These are phyloP conservation scores for Dendrobium huoshanense DNA, from an alignment of 106 monocot species.

Conservation along the genomic window DNA sequence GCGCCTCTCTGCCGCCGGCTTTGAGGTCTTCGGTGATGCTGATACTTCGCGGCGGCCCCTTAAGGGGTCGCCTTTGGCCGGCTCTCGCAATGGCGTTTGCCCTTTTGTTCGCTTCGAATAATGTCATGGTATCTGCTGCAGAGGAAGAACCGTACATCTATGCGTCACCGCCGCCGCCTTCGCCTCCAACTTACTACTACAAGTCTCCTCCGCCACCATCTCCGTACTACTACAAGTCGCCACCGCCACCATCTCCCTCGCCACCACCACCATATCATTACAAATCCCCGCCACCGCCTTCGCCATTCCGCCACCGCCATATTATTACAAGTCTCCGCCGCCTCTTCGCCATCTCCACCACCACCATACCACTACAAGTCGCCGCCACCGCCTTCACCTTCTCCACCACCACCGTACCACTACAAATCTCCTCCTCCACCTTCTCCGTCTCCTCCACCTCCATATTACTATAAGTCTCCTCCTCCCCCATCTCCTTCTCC, in stretches of 20 bases:
- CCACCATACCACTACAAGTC: too few species aligned
- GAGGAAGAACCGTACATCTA: slow-evolving; percentile 12
- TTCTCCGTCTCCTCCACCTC: slow-evolving; percentile 14
- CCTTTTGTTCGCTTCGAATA: background rate
- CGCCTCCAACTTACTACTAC: background rate
- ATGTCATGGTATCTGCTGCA: background rate
- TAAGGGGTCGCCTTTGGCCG: slow-evolving; percentile 24
- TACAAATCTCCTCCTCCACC: slow-evolving; percentile 26
- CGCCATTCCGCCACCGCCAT: slow-evolving; percentile 21
- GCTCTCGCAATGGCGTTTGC: slow-evolving; percentile 16
- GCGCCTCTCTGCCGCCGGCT: background rate
- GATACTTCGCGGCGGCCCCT: slow-evolving; percentile 1
- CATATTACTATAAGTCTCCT: slow-evolving; percentile 4
- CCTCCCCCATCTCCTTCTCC: background rate
- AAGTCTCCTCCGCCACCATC: slow-evolving; percentile 10
- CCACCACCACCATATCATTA: slow-evolving; percentile 1
- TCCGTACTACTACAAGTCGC: slow-evolving; percentile 22
- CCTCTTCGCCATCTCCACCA: background rate
- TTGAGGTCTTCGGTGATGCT: slow-evolving; percentile 5
- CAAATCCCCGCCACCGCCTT: slow-evolving; percentile 14
- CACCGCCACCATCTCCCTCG: slow-evolving; percentile 20
- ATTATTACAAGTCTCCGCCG: slow-evolving; percentile 12
- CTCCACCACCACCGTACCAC: slow-evolving; percentile 3
- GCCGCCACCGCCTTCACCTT: too few species aligned
- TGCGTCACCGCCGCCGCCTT: slow-evolving; percentile 19